Base-by-base conservation (phyloP, 805 yeast genomes). In the Vanderwaltozyma polyspora region DNA sequence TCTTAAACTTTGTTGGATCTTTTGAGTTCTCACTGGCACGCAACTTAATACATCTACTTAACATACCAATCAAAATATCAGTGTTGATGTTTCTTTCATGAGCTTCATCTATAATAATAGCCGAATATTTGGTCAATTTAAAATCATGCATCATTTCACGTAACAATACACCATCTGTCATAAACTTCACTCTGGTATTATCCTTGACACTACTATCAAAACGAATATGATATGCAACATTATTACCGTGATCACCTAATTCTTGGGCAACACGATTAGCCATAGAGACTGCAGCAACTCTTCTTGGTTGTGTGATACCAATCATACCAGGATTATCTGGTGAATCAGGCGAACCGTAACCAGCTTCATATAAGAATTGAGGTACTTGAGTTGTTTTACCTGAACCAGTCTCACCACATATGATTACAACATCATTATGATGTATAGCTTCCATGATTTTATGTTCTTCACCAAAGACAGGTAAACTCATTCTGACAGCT, bases 331-430 rank as follows among this genome's bases (percentile, higher is more conserved):
- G 89, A 10, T 76, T 73, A 6, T 74, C 74, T 6, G 74, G 62
- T 5, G 62, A 60, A 6, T 68, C 67, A 6, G 54, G 45, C 29
- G 61, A 56, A 5, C 95, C 96, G 52, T 79, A 89, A 1, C 97
- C 97, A 1, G 94, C 74, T 59, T 91, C 99, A 51, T 76, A 85
- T 29, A 91, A 60, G 50, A 91, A 91, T 55, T 91, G 99, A 0
- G 99, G 98, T 5, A 91, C 87, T 60, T 91, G 99, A 0, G 99
- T 91, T 1, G 98, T 91, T 57, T 91, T 91, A 60, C 98, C 98
- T 3, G 96, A 86, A 48, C 98, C 98, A 1, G 98, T 91, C 49
- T 87, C 97, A 67, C 98, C 98, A 63, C 96, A 89, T 18, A 91
- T 68, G 11, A 91, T 79, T 0, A 87, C 76, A 40, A 89, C 80